Evolutionary conservation across 2,329 filamentous ascomycete species (phyloP).

Genomic region (Aspergillus versicolor): DNA sequence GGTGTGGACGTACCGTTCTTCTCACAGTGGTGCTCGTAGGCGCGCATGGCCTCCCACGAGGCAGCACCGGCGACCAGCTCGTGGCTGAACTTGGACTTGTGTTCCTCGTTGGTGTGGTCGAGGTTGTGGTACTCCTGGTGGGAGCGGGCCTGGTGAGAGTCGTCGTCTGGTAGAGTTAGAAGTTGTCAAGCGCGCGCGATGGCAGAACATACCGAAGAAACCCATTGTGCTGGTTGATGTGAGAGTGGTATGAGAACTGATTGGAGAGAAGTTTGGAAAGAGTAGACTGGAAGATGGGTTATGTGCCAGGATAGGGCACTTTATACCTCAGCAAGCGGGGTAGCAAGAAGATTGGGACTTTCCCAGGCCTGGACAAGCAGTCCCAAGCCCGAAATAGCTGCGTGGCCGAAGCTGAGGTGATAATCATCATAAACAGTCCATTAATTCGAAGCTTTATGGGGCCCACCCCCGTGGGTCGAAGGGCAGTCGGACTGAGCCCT

Average conservation of each 20-base stretch:
- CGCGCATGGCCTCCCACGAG: conserved; percentile 76
- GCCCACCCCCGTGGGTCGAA: not conserved
- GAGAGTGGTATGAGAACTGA: not conserved
- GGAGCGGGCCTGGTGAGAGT: conserved; percentile 12
- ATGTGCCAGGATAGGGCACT: not conserved
- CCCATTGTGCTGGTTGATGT: conserved; percentile 11
- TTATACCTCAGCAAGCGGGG: not conserved
- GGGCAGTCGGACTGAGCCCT: not conserved
- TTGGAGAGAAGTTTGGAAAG: no score
- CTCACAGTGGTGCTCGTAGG: conserved; percentile 73
- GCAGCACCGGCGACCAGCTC: conserved; percentile 75
- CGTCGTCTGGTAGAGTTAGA: conserved; percentile 3
- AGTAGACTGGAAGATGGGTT: no score
- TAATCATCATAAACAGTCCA: not conserved
- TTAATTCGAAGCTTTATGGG: not conserved
- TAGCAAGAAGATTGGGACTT: not conserved
- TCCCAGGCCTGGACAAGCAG: no score
- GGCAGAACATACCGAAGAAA: conserved; percentile 14
- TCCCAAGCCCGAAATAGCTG: no score
- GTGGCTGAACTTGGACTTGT: conserved; percentile 67
- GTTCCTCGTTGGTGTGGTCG: conserved; percentile 35
- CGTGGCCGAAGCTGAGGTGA: not conserved
- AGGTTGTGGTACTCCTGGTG: conserved; percentile 7
- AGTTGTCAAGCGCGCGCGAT: no score
- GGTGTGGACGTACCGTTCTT: conserved; percentile 55